Base-by-base conservation (phyloP, 1,139 yeast species). In the Arxiozyma telluris region DNA sequence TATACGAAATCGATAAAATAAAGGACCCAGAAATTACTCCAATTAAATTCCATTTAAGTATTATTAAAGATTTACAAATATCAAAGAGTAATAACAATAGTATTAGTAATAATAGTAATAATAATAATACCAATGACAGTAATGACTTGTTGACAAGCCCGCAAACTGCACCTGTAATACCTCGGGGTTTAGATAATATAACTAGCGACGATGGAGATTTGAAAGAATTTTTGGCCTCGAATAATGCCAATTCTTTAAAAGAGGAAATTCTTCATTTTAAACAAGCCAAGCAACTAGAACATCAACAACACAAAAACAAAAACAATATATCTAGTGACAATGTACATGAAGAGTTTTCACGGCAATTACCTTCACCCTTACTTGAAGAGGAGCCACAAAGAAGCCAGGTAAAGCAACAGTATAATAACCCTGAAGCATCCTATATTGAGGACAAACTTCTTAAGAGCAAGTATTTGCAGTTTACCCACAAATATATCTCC, bases 191-290 rank as follows among this genome's bases (percentile, higher is more conserved):
- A n/a, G 39, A 44, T 45, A 18, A 49, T 47, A 45, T 48, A 34
- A 34, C 23, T 34, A 12, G 23, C 12, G 47, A 41, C 8, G 59
- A 56, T 27, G 63, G 58, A 20, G 58, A 56, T 53, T 56, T 57
- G 51, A 51, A 58, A 18, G 64, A 63, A 53, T 65, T 66, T 48
- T 54, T 65, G 20, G 57, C 67, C 3, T 57, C 66, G 4, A 59
- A 59, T 44, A 61, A 62, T 18, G 66, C 59, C 11, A 65, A 60
- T 50, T 54, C 62, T 18, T 50, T 67, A 41, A 66, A 66, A 53
- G 68, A 65, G 41, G 71, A 67, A 57, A 68, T 67, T 11, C 51
- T 64, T 53, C 65, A 66, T 54, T 66, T 66, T 51, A 67, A 67
- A 53, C 68, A 64, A 50, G 61, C 55, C 48, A 67, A 64, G 54